These are phyloP conservation scores for Aspergillus carlsbadensis DNA, from an alignment of 495 filamentous ascomycete species.

Conservation along the genomic window DNA sequence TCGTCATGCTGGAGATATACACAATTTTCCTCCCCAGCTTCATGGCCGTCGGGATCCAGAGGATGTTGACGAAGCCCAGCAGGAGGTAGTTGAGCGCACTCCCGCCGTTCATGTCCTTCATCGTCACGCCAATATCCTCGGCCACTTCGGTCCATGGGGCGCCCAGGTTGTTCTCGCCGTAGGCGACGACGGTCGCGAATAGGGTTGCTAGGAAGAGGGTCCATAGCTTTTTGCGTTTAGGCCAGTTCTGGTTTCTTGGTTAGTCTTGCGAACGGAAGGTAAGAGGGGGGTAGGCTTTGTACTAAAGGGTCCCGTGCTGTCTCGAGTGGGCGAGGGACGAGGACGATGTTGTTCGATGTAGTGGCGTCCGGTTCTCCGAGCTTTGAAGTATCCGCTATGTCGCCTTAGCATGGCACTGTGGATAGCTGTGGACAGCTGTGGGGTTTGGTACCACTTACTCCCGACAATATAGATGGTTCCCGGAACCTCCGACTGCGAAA, in stretches of 20 bases:
- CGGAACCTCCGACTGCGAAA: constrained; percentile 25
- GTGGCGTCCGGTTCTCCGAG: constrained; percentile 19
- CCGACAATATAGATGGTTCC: constrained; percentile 35
- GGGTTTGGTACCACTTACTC: constrained; percentile 8
- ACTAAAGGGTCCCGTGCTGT: constrained; percentile 32
- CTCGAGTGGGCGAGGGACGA: constrained; percentile 30
- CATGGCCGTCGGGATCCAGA: constrained; percentile 36
- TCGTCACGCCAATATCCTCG: constrained; percentile 26
- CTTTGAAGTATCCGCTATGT: constrained; percentile 20
- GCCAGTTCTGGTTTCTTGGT: constrained; percentile 23
- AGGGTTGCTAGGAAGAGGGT: constrained; percentile 26
- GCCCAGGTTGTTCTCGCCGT: constrained; percentile 33
- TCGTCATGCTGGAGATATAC: constrained; percentile 26
- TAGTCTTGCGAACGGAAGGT: neutral
- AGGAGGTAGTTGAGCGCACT: constrained; percentile 34
- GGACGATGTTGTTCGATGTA: constrained; percentile 18
- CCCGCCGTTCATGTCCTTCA: constrained; percentile 33
- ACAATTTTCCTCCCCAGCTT: constrained; percentile 35
- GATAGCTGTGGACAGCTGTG: neutral
- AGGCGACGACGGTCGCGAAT: constrained; percentile 31
- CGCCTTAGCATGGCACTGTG: constrained; percentile 16
- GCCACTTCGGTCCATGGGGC: constrained; percentile 32
- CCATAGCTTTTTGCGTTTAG: constrained; percentile 28
- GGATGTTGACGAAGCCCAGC: constrained; percentile 35
- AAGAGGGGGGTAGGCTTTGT: too few relatives aligned